Percentiles rank a stretch among this genome's conserved stretches.
Conservation (phyloP, 2,329 filamentous ascomycete species). For the Thielaviopsis musarum region DNA sequence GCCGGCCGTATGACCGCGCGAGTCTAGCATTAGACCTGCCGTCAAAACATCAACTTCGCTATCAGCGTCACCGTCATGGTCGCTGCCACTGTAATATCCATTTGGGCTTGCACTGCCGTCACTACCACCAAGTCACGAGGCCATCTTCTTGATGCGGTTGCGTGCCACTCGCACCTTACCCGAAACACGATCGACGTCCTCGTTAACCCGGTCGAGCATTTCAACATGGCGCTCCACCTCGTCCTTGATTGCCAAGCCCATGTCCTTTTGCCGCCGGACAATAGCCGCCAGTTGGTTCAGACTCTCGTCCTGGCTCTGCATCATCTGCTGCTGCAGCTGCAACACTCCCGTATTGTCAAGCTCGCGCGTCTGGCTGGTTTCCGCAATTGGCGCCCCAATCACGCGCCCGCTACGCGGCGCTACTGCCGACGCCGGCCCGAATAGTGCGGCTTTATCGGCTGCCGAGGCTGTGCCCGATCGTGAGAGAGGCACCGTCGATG, state of each 20-base stretch:
- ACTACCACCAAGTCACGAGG: conserved; percentile 19
- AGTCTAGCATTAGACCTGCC: not conserved
- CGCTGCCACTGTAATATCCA: not conserved
- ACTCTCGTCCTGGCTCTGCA: conserved; percentile 58
- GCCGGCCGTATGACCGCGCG: not conserved
- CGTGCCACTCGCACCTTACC: conserved; percentile 61
- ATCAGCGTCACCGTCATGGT: not conserved
- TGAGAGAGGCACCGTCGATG: conserved; percentile 21
- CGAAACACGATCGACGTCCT: conserved; percentile 47
- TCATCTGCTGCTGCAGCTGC: conserved; percentile 56
- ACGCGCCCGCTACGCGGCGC: conserved; percentile 35
- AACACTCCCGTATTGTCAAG: conserved; percentile 60
- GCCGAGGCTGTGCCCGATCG: conserved; percentile 25
- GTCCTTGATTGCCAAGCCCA: conserved; percentile 59
- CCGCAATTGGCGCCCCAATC: conserved; percentile 52
- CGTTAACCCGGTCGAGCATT: conserved; percentile 49
- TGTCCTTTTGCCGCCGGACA: conserved; percentile 56
- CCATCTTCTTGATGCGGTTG: conserved; percentile 50
- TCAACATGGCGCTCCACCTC: conserved; percentile 57
- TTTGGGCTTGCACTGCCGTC: conserved; percentile 1
- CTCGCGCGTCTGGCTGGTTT: conserved; percentile 62
- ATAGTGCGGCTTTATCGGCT: conserved; percentile 32
- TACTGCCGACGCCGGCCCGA: conserved; percentile 22
- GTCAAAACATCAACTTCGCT: not conserved
- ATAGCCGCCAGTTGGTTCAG: conserved; percentile 52